A percentile compares a stretch with the other conserved stretches of the same genome.
Conservation (phyloP, 2,329 filamentous ascomycete genomes). For the Colletotrichum coccodes region DNA sequence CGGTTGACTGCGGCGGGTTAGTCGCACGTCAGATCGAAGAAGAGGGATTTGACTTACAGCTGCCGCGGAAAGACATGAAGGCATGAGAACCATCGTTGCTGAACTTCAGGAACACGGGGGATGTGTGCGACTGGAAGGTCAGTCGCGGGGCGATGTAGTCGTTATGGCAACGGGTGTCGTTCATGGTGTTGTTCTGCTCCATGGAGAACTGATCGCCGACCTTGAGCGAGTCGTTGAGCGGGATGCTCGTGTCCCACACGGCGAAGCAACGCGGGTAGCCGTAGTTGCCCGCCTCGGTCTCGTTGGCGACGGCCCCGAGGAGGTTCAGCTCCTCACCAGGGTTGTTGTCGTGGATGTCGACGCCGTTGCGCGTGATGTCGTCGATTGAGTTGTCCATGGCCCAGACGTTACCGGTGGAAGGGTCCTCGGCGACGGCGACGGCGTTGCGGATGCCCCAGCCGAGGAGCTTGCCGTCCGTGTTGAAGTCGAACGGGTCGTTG, state of each 20-base stretch:
- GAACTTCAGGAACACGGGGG: constrained; percentile 79
- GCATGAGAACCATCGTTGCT: constrained; percentile 64
- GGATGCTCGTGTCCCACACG: constrained; percentile 65
- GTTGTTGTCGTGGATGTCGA: constrained; percentile 75
- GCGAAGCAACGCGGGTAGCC: constrained; percentile 61
- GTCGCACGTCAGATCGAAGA: neutral
- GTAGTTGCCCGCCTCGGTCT: constrained; percentile 42
- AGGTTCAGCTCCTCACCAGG: constrained; percentile 81
- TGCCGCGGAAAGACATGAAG: constrained; percentile 78
- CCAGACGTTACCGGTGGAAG: constrained; percentile 61
- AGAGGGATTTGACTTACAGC: constrained; percentile 58
- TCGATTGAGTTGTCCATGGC: constrained; percentile 79
- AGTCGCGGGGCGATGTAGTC: constrained; percentile 62
- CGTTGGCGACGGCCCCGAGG: constrained; percentile 65
- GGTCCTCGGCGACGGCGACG: constrained; percentile 76
- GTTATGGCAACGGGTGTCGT: constrained; percentile 55
- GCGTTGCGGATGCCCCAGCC: constrained; percentile 80
- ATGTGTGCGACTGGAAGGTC: constrained; percentile 72
- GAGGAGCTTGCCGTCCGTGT: constrained; percentile 57
- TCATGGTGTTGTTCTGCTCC: constrained; percentile 45
- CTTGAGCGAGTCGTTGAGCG: constrained; percentile 50
- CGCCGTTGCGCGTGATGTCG: constrained; percentile 64
- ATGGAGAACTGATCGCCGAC: constrained; percentile 62
- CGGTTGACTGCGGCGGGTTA: constrained; percentile 48
- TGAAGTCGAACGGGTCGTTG: constrained; percentile 54